Percentiles rank a stretch among this genome's conserved stretches.
phyloP scores from a whole-genome alignment of 2,329 filamentous ascomycete genomes.

The Amesomyces nigricolor region DNA sequence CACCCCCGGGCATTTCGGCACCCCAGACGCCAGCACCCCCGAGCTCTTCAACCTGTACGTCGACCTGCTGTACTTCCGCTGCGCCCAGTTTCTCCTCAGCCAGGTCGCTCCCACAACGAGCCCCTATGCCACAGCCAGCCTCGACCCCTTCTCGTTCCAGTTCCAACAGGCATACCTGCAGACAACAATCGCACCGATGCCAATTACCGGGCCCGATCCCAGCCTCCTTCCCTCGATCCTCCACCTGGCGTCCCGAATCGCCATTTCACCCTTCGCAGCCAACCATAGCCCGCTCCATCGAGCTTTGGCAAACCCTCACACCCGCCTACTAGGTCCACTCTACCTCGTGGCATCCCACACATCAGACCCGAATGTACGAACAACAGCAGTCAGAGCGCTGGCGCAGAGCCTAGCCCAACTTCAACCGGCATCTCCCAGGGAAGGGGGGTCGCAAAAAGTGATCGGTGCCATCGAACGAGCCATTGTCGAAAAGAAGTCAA shows the following conservation, averaged over 20 bases:
- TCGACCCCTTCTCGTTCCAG: neutral
- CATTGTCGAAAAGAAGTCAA: neutral
- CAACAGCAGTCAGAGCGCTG: slow-evolving; percentile 13
- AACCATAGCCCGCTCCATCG: neutral
- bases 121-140: neutral
- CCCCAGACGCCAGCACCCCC: slow-evolving; percentile 12
- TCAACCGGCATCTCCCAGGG: neutral
- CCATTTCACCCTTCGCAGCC: neutral
- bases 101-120: neutral
- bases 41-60: slow-evolving; percentile 18
- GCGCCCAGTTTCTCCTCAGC: slow-evolving; percentile 18
- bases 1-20: slow-evolving; percentile 10
- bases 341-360: slow-evolving; percentile 18
- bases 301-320: neutral
- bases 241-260: slow-evolving; percentile 1
- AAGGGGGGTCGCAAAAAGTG: neutral
- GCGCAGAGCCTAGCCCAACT: neutral
- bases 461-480: neutral
- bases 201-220: neutral
- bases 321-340: slow-evolving; percentile 15
- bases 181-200: neutral
- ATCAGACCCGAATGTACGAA: slow-evolving; percentile 4
- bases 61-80: slow-evolving; percentile 23
- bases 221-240: slow-evolving; percentile 9
- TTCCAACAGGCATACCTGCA: neutral